Evolutionary conservation across 306 rosid species (phyloP), one percentile per base, ranked within the genome.

Genomic region (Lithocarpus polystachyus): DNA sequence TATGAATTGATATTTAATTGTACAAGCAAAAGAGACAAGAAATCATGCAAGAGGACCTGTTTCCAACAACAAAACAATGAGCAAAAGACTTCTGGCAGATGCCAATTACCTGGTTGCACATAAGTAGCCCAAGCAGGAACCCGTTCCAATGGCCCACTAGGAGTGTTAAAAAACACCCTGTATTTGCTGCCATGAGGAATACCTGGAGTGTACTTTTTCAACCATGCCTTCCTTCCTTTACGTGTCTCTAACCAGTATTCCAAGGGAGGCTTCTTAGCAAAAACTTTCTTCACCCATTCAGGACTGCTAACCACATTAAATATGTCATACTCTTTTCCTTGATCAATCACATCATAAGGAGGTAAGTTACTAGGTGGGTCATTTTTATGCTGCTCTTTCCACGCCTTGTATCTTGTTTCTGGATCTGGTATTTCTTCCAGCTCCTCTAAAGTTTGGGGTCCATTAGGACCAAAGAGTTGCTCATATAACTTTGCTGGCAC

Each of bases 121-220:
- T 92, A 95, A 60, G 98, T 87, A 84, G 99, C 99, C 99, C 99
- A 95, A 87, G 99, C 97, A 82, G 99, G 99, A 43, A 95, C 89
- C 78, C 99, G 81, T 76, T 95, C 99, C 89, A 95, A 70, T 19
- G 97, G 92, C 76, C 98, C 98, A 78, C 79, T 86, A 40, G 99
- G 89, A 86, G 99, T 92, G 91, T 95, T 95, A 76, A 95, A 91
- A 87, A 91, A 95, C 56, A 95, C 99, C 81, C 98, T 87, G 82
- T 95, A 95, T 89, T 88, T 95, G 89, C 99, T 90, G 59, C 94
- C 98, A 85, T 92, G 99, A 78, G 98, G 94, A 84, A 95, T 90
- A 13, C 82, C 88, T 5, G 99, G 98, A 81, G 60, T 74, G 77
- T 95, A 95, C 86, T 91, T 95, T 78, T 91, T 87, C 87, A 91